Evolutionary conservation across 2,329 filamentous ascomycete genomes (phyloP).

Genomic region (Phaeosphaeriaceae sp.): DNA sequence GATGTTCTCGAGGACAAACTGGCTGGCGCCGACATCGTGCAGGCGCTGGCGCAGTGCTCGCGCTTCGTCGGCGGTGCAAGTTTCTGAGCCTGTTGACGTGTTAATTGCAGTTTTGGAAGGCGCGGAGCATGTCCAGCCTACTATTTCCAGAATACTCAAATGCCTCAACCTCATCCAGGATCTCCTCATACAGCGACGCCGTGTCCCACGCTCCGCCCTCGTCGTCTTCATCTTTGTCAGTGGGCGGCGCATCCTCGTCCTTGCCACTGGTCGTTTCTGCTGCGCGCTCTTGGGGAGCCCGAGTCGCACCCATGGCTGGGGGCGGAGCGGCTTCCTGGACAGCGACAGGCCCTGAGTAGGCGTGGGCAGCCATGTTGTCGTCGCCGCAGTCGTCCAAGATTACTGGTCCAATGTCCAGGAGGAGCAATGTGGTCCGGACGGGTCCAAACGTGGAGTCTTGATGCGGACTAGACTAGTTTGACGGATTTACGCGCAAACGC

Average conservation of each 20-base stretch:
- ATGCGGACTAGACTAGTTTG: background rate
- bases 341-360: conserved; percentile 34
- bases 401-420: conserved; percentile 15
- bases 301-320: conserved; percentile 23
- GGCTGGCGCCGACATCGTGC: conserved; percentile 76
- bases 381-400: conserved; percentile 14
- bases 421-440: conserved; percentile 18
- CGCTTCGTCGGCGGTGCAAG: conserved; percentile 62
- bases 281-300: conserved; percentile 22
- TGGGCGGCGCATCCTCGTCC: conserved; percentile 22
- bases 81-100: conserved; percentile 29
- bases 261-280: conserved; percentile 14
- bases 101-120: conserved; percentile 12
- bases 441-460: background rate
- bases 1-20: conserved; percentile 70
- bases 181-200: conserved; percentile 44
- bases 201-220: conserved; percentile 35
- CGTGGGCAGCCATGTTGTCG: conserved; percentile 35
- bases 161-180: conserved; percentile 40
- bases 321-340: conserved; percentile 31
- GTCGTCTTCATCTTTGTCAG: conserved; percentile 19
- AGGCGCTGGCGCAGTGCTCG: conserved; percentile 72
- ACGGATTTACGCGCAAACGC: background rate
- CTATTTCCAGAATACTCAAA: conserved; percentile 36
- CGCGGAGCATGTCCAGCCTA: conserved; percentile 12